Percentiles rank a stretch among this genome's conserved stretches.
Evolutionary conservation across 2,329 filamentous ascomycete species (phyloP).

Genomic region (Zymoseptoria brevis): DNA sequence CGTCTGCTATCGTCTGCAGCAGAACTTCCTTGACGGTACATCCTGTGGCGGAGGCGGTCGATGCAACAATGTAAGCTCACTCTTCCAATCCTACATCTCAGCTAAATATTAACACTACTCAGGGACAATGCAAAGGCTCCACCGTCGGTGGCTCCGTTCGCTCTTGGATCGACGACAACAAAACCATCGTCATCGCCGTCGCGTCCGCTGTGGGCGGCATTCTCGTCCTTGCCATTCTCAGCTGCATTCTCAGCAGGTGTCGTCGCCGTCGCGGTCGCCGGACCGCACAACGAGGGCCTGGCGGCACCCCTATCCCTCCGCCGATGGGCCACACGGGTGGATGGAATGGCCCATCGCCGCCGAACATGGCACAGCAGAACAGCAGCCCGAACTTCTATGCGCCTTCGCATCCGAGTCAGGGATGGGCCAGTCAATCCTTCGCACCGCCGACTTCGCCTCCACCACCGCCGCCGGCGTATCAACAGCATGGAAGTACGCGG

Average conservation of each 20-base stretch:
- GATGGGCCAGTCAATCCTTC: conserved; percentile 15
- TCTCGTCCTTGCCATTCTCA: conserved; percentile 58
- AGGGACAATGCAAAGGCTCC: conserved; percentile 66
- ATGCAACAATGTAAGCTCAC: conserved; percentile 56
- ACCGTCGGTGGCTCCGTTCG: conserved; percentile 62
- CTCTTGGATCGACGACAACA: conserved; percentile 69
- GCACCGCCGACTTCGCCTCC: conserved; percentile 15
- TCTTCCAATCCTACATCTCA: background rate
- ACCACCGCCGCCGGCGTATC: conserved; percentile 17
- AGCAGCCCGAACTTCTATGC: conserved; percentile 5
- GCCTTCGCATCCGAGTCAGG: conserved; percentile 16
- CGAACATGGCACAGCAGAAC: conserved; percentile 12
- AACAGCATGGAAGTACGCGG: conserved; percentile 10
- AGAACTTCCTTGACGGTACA: conserved; percentile 92
- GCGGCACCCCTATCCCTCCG: conserved; percentile 18
- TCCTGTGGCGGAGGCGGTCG: conserved; percentile 69
- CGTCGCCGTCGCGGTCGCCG: conserved; percentile 29
- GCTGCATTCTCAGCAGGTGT: conserved; percentile 56
- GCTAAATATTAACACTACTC: conserved; percentile 11
- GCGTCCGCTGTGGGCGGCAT: conserved; percentile 63
- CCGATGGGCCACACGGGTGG: conserved; percentile 15
- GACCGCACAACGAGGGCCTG: conserved; percentile 10
- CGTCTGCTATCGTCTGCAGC: conserved; percentile 67
- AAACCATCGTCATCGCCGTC: conserved; percentile 74
- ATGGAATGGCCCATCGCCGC: conserved; percentile 23